These are phyloP conservation scores for Gaeumannomyces tritici DNA, from an alignment of 2,329 filamentous ascomycete genomes.

Conservation along the genomic window DNA sequence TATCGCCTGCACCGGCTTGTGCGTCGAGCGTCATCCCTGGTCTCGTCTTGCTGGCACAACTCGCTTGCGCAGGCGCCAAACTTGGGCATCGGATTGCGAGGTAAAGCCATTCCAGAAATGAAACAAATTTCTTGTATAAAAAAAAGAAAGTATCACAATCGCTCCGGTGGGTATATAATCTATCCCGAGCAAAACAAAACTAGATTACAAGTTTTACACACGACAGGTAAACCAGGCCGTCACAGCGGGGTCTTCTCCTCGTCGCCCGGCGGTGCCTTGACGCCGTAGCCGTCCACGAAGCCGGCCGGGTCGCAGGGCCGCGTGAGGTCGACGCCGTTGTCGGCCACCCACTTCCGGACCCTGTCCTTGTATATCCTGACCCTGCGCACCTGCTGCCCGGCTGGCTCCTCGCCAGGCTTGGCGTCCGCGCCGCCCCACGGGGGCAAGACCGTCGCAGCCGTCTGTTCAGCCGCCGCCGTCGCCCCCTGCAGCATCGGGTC, in stretches of 20 bases:
- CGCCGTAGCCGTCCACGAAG: slow-evolving; percentile 60
- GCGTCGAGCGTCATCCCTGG: background rate
- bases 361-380: slow-evolving; percentile 44
- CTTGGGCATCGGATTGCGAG: background rate
- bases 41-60: too few relatives aligned
- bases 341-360: slow-evolving; percentile 57
- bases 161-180: background rate
- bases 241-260: slow-evolving; percentile 15
- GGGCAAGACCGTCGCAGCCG: slow-evolving; percentile 2
- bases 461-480: slow-evolving; percentile 4
- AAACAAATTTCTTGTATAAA: too few relatives aligned
- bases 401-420: slow-evolving; percentile 19
- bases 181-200: too few relatives aligned
- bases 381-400: slow-evolving; percentile 25
- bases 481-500: slow-evolving; percentile 4
- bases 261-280: slow-evolving; percentile 27
- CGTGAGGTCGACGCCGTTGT: slow-evolving; percentile 52
- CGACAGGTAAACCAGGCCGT: background rate
- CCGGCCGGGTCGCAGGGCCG: slow-evolving; percentile 63
- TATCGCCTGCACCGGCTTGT: too few relatives aligned
- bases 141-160: background rate
- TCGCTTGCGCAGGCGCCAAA: background rate
- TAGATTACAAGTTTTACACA: background rate
- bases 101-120: too few relatives aligned
- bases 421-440: slow-evolving; percentile 13